Base-by-base conservation (phyloP, 805 yeast species). In the Nakazawaea holstii region DNA sequence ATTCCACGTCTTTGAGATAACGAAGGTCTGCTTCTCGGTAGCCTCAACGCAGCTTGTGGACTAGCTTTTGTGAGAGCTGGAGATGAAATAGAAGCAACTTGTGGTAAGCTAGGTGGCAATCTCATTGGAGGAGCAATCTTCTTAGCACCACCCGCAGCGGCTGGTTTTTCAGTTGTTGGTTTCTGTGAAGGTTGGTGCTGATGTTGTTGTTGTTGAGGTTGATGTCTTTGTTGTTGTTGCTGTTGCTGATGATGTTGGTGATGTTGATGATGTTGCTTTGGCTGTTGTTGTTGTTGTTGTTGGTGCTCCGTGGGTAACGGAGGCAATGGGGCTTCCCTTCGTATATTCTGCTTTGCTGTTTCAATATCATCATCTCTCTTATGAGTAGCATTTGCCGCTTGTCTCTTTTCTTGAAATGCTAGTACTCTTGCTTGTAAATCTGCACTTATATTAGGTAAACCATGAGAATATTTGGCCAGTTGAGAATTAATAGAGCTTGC, bases 331-430 rank as follows among this genome's bases (percentile, higher is more conserved):
- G 24, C 24, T 20, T 36, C 39, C 11, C 24, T 36, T 36, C 39
- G 39, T 36, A 36, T 36, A 20, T 20, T 20, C 24, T 20, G 24
- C 24, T 20, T 20, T 20, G 24, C 5, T 20, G 24, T 20, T 20
- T 20, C 5, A 20, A 20, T 20, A 35, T 36, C 39, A 10, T 36
- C 39, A 13, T 36, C 39, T 20, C 28, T 36, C 39, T n/a, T 15
- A 10, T 36, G 39, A 20, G 24, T 20, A 6, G 69, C 59, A 36
- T 71, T 55, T 43, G 69, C 67, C 42, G 68, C 66, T 49, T 80
- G 82, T 55, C 97, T 76, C 58, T 84, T 81, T 53, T 87, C 89
- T 63, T 90, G 97, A 57, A 91, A 87, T 0, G 96, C 96, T 62
- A 86, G 68, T 33, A 91, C 74, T 53, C 94, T 73, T 1, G 96